Conservation (phyloP, 768 basidiomycete genomes). For the Clathrus columnatus region DNA sequence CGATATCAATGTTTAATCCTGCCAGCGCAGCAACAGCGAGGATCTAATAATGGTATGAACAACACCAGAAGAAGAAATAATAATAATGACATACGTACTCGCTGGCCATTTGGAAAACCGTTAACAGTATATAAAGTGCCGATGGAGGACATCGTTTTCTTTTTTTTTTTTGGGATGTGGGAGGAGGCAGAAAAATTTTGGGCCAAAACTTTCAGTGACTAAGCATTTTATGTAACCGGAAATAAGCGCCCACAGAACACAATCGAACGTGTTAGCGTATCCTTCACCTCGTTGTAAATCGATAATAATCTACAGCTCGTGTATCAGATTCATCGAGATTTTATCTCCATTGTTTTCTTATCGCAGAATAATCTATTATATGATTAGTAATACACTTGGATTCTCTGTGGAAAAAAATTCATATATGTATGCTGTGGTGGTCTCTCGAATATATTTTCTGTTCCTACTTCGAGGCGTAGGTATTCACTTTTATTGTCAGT, state of each 20-base stretch:
- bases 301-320: background rate
- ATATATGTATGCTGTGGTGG: too few species aligned
- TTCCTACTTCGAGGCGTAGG: too few species aligned
- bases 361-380: background rate
- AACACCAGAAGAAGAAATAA: background rate
- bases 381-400: too few species aligned
- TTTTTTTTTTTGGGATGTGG: conserved; percentile 2
- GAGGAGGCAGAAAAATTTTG: conserved; percentile 3
- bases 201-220: background rate
- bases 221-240: conserved; percentile 1
- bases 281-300: background rate
- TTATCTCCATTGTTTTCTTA: background rate
- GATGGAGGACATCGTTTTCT: conserved; percentile 9
- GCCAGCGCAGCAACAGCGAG: conserved; percentile 50
- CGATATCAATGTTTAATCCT: conserved; percentile 48
- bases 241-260: background rate
- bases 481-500: too few species aligned
- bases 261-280: background rate
- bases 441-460: too few species aligned
- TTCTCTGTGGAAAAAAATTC: too few species aligned
- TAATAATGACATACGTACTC: background rate
- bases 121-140: conserved; percentile 10
- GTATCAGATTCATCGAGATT: background rate
- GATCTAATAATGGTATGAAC: conserved; percentile 26
- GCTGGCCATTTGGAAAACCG: background rate